These are phyloP conservation scores for Blastocystis sp. DNA, from an alignment of 352 stramenopile species.

Conservation along the genomic window DNA sequence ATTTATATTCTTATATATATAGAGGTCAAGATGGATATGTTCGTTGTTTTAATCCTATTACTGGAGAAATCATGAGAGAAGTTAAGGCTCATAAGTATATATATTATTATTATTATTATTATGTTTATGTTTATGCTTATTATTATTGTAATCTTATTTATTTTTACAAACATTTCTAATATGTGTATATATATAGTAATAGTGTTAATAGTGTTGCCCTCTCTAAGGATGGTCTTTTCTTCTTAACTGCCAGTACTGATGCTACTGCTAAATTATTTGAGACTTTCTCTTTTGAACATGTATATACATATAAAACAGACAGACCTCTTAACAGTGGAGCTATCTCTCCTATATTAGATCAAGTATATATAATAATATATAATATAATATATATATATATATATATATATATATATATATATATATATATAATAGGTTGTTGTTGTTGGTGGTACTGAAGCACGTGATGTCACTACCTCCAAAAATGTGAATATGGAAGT, in stretches of 20 bases:
- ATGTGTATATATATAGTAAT: no score
- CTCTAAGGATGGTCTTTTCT: constrained; percentile 81
- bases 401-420: not conserved
- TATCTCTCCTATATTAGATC: constrained; percentile 80
- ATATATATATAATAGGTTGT: constrained; percentile 49
- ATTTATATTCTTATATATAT: no score
- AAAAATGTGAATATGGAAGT: constrained; percentile 48
- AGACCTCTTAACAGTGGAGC: constrained; percentile 88
- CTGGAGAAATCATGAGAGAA: constrained; percentile 1
- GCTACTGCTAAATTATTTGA: constrained; percentile 86
- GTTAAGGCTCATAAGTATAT: constrained; percentile 11
- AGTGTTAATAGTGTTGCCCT: constrained; percentile 83
- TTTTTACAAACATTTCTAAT: constrained; percentile 69
- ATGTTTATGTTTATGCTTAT: no score
- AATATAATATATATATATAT: not conserved
- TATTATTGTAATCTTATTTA: no score
- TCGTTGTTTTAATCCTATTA: not conserved
- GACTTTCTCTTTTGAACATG: constrained; percentile 71
- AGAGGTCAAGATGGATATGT: no score
- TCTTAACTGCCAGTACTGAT: constrained; percentile 85
- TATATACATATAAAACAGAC: constrained; percentile 94
- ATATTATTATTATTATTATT: no score
- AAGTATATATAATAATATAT: constrained; percentile 42
- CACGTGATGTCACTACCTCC: constrained; percentile 87
- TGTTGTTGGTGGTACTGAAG: constrained; percentile 87